These are phyloP conservation scores for Echites panduratus DNA, from an alignment of 257 asterid species.

Conservation along the genomic window DNA sequence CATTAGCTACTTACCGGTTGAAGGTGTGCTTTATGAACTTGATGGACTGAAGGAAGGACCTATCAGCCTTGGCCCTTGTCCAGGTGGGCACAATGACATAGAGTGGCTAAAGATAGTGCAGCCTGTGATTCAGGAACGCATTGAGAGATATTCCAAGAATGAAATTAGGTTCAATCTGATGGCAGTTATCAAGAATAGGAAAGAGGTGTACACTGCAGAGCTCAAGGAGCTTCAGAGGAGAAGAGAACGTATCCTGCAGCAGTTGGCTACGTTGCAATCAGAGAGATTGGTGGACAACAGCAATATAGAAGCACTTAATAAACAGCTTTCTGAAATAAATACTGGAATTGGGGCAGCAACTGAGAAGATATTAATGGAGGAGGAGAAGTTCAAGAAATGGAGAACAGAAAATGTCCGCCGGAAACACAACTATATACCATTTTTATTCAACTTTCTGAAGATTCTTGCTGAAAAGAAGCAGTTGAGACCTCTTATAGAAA, in stretches of 20 bases:
- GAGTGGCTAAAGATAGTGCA: constrained; percentile 82
- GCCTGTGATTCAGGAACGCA: constrained; percentile 89
- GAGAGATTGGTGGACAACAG: constrained; percentile 69
- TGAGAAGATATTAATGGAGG: constrained; percentile 91
- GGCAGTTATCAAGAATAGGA: constrained; percentile 87
- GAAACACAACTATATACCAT: constrained; percentile 90
- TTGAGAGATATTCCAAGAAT: constrained; percentile 73
- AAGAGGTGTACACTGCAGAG: constrained; percentile 74
- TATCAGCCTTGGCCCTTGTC: constrained; percentile 79
- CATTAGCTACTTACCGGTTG: constrained; percentile 91
- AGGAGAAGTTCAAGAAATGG: constrained; percentile 99
- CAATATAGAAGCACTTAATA: constrained; percentile 56
- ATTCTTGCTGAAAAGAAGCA: constrained; percentile 99
- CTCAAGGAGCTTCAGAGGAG: constrained; percentile 88
- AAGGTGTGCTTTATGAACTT: constrained; percentile 88
- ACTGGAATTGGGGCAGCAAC: constrained; percentile 79
- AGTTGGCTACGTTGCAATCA: constrained; percentile 59
- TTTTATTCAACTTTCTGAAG: constrained; percentile 92
- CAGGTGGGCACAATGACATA: constrained; percentile 59
- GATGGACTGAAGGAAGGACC: constrained; percentile 99
- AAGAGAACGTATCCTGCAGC: constrained; percentile 76
- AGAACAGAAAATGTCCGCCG: constrained; percentile 77
- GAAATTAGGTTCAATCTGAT: constrained; percentile 89
- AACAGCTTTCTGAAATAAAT: constrained; percentile 58
- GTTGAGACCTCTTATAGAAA: constrained; percentile 94